phyloP scores from a whole-genome alignment of 2,329 filamentous ascomycete species.

The Colletotrichum gloeosporioides region DNA sequence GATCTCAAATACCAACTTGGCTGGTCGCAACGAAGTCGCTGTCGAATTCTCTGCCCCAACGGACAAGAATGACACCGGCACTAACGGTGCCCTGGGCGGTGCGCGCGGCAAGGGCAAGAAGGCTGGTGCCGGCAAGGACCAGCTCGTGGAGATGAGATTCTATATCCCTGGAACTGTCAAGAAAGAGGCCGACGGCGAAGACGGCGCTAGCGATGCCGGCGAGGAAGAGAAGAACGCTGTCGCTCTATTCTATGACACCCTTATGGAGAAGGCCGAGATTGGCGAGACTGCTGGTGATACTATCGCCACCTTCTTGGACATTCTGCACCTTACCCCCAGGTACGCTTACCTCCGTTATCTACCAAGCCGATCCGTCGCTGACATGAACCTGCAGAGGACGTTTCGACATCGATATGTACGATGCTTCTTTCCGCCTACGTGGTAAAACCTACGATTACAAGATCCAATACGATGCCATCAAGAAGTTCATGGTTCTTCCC shows the following conservation, averaged over 20 bases:
- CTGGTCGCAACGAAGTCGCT: slow-evolving; percentile 96
- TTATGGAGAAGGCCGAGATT: slow-evolving; percentile 99
- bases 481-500: slow-evolving; percentile 98
- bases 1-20: slow-evolving; percentile 96
- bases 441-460: slow-evolving; percentile 99
- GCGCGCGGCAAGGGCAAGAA: slow-evolving; percentile 83
- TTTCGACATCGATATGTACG: slow-evolving; percentile 99
- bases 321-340: slow-evolving; percentile 95
- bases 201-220: slow-evolving; percentile 67
- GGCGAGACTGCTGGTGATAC: slow-evolving; percentile 99
- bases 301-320: slow-evolving; percentile 95
- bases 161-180: slow-evolving; percentile 94
- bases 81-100: slow-evolving; percentile 76
- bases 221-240: slow-evolving; percentile 94
- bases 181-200: slow-evolving; percentile 75
- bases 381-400: slow-evolving; percentile 72
- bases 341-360: slow-evolving; percentile 37
- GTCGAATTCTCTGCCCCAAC: slow-evolving; percentile 87
- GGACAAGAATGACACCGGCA: slow-evolving; percentile 73
- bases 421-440: slow-evolving; percentile 92
- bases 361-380: slow-evolving; percentile 21
- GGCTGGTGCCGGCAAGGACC: slow-evolving; percentile 85
- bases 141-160: slow-evolving; percentile 98
- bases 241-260: slow-evolving; percentile 95
- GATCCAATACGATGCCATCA: slow-evolving; percentile 96